These are phyloP conservation scores for Fusarium foetens DNA, from an alignment of 2,329 filamentous ascomycete species.

Conservation along the genomic window DNA sequence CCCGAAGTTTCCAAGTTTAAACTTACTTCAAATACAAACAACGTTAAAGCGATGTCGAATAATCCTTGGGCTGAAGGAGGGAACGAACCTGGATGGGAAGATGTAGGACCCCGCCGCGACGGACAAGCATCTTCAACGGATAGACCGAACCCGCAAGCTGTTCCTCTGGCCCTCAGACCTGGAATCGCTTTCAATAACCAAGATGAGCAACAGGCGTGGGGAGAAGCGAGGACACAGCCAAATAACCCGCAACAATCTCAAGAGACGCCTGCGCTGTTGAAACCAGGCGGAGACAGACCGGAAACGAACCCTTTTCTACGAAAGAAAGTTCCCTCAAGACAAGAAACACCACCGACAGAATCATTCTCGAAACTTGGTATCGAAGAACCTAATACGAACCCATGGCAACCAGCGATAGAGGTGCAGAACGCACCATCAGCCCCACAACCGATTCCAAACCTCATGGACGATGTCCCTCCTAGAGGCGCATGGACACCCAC, in stretches of 20 bases:
- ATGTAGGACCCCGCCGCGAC: constrained; percentile 34
- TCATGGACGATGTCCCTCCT: constrained; percentile 42
- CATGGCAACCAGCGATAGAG: constrained; percentile 48
- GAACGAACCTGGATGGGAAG: constrained; percentile 39
- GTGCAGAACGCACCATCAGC: constrained; percentile 29
- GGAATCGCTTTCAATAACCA: constrained; percentile 41
- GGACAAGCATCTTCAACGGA: constrained; percentile 6
- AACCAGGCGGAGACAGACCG: constrained; percentile 48
- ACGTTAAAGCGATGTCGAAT: constrained; percentile 26
- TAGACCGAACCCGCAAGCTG: constrained; percentile 15
- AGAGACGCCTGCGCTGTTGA: constrained; percentile 48
- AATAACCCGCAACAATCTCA: constrained; percentile 2
- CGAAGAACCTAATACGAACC: constrained; percentile 53
- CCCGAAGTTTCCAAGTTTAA: background rate
- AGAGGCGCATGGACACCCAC: constrained; percentile 45
- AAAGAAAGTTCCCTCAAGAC: constrained; percentile 53
- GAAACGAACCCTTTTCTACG: constrained; percentile 66
- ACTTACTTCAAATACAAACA: constrained; percentile 1
- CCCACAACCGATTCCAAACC: constrained; percentile 21
- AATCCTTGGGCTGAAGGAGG: constrained; percentile 43
- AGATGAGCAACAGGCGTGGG: constrained; percentile 49
- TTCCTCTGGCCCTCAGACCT: constrained; percentile 49
- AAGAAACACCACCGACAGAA: constrained; percentile 47
- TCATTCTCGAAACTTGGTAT: constrained; percentile 57
- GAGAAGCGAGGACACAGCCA: constrained; percentile 40